Evolutionary conservation across 805 yeast species (phyloP), one percentile per base, ranked within the genome.

Genomic region (Tetrapisispora namnaoensis): DNA sequence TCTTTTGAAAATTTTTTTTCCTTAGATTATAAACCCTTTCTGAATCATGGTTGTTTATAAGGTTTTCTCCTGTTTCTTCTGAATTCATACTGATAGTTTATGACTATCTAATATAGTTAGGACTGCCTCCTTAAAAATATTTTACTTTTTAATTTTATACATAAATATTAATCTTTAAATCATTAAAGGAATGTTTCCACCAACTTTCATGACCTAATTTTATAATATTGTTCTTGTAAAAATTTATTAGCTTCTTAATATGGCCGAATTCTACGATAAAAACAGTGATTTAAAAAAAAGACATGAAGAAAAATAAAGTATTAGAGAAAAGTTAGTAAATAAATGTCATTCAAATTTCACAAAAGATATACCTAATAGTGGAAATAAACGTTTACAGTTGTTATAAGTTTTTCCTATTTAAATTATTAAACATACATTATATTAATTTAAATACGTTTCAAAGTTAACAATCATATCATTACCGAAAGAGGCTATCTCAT

Each of bases 401-500:
- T 30, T 30, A n/a, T 32, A 32, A 42, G 30, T 16, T 22, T 42
- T 11, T 34, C 2, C n/a, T 32, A 14, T 9, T 22, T 10, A 34
- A n/a, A 8, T 35, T 21, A 14, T 28, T 34, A 16, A 21, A 16
- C 14, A 10, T 20, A 2, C 20, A 21, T 22, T 22, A 35, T 4
- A 32, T 16, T n/a, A 36, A 37, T 17, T 30, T 20, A 5, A 44
- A 37, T 36, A 36, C 3, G 48, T 45, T 39, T 68, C 67, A 39
- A 74, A 70, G 22, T 68, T 67, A 50, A 69, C 70, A 45, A 79
- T 72, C 50, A 86, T 65, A 51, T 83, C 90, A 48, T 85, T 86
- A 14, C 90, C 87, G 53, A 82, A 70, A 28, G 75, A 69, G 35
- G 75, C 71, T 37, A 93, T 83, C 65, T 91, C 95, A 50, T 76